These are phyloP conservation scores for Candida oleophila DNA, from an alignment of 805 yeast species.

Conservation along the genomic window DNA sequence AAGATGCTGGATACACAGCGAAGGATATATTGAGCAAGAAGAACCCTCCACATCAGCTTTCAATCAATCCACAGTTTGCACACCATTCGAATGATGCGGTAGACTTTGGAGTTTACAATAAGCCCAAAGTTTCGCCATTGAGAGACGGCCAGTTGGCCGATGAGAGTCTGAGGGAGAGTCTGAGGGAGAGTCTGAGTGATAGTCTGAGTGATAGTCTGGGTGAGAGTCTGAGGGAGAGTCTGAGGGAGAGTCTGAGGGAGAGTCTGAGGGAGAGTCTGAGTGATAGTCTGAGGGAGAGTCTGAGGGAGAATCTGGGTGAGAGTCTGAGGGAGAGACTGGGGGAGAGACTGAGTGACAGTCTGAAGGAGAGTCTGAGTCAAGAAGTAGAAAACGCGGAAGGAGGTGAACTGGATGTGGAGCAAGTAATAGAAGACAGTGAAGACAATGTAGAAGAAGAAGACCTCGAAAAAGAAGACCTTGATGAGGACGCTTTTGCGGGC, in stretches of 20 bases:
- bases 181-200: no score
- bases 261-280: no score
- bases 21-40: constrained; percentile 19
- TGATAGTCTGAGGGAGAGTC: no score
- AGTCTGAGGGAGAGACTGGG: no score
- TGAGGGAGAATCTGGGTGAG: no score
- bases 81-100: constrained; percentile 11
- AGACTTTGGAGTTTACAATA: constrained; percentile 13
- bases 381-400: no score
- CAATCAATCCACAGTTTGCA: constrained; percentile 22
- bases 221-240: no score
- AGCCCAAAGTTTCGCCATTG: constrained; percentile 15
- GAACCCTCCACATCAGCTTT: constrained; percentile 17
- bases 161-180: no score
- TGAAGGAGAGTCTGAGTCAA: no score
- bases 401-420: neutral
- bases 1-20: neutral
- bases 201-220: no score
- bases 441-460: neutral
- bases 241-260: no score
- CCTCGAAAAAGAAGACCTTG: neutral
- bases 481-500: neutral
- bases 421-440: neutral
- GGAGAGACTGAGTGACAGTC: neutral
- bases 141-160: no score